Base-by-base conservation (phyloP, 2,329 filamentous ascomycete genomes). In the Monosporascus sp. region DNA sequence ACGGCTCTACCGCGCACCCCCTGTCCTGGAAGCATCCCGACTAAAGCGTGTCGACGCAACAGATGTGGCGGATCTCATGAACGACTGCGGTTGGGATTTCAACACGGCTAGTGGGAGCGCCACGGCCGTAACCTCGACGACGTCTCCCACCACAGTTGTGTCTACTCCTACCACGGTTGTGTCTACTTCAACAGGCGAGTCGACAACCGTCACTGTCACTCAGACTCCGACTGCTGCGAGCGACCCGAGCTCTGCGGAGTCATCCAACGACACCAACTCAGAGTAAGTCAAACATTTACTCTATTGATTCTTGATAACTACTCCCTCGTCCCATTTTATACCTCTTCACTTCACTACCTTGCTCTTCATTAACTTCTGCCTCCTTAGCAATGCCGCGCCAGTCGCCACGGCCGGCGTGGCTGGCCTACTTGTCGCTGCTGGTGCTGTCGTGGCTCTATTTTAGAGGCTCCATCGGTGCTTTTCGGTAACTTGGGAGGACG, bases 51-150 rank as follows among this genome's bases (percentile, higher is more conserved):
- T 5, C 31, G 9, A 35, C 31, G 4, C 31, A 14, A 35, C 15
- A 50, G 60, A 62, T 24, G 59, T 60, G 9, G 54, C 57, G 2
- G 57, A 62, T 7, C 56, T 62, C 27, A 60, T 62, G 55, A 52
- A 57, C 15, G 60, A 62, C 31, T 62, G 60, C 31, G 59, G 57
- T 2, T 62, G 60, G 60, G 27, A 55, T 25, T 61, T 60, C 25
- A 54, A 52, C 37, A 24, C 49, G 4, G 57, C 57, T 14, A 49
- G 50, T 22, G 55, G n/a, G 39, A 43, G 39, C 18, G 31, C 31
- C 31, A 35, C 31, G 31, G 31, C 31, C 9, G 39, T 11, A 20
- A 20, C 17, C 8, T 18, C 39, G 4, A 24, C 18, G 18, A 14
- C 39, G 17, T 39, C 37, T 39, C 37, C 17, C 37, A 39, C 37